phyloP scores from a whole-genome alignment of 148 eudicot species.

The Rhododendron kiyosumense region DNA sequence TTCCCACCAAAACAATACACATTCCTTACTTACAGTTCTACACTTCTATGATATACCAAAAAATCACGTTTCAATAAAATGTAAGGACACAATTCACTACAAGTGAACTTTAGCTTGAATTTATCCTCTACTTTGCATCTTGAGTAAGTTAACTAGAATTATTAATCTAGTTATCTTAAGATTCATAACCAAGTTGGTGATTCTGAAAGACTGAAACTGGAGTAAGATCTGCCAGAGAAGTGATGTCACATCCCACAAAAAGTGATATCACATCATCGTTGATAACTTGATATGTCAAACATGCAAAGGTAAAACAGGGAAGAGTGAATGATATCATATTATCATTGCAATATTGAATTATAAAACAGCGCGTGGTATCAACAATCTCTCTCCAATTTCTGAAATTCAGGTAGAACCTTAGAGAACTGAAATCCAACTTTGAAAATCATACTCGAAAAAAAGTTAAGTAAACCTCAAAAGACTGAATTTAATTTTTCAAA shows the following conservation, averaged over 20 bases:
- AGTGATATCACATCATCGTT: not conserved
- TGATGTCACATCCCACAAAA: not conserved
- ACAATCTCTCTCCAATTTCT: not conserved
- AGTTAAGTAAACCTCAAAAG: not conserved
- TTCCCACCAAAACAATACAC: not conserved
- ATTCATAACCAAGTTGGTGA: not conserved
- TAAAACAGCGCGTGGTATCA: not conserved
- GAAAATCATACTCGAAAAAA: not conserved
- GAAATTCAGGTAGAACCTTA: not conserved
- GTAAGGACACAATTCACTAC: not conserved
- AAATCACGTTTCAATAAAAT: not conserved
- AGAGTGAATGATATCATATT: not conserved
- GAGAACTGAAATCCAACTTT: not conserved
- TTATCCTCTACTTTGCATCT: not conserved
- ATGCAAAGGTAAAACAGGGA: not conserved
- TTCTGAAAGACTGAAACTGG: not conserved
- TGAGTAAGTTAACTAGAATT: not conserved
- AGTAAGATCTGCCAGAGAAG: not conserved
- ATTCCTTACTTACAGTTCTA: not conserved
- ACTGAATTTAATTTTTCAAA: not conserved
- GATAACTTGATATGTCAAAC: not conserved
- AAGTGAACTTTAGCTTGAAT: not conserved
- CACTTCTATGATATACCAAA: not conserved
- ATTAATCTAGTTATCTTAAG: not conserved
- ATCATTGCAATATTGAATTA: not conserved